Percentiles rank a stretch among this genome's conserved stretches.
These are phyloP conservation scores for Paramecium biaurelia DNA, from an alignment of 73 alveolate species.

Conservation along the genomic window DNA sequence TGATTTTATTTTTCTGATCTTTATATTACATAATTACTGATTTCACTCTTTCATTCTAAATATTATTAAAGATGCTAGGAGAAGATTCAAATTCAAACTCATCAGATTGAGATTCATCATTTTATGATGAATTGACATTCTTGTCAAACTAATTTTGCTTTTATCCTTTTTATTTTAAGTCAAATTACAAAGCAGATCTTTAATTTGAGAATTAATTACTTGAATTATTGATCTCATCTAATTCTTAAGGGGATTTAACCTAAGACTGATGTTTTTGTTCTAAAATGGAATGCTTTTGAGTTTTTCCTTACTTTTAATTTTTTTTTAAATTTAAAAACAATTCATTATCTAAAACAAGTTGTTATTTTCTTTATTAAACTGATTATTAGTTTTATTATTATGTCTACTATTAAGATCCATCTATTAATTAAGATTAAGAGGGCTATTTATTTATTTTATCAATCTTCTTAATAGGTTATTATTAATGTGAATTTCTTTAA, in stretches of 20 bases:
- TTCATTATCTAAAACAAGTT: not conserved
- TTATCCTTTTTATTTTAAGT: not conserved
- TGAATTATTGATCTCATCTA: not conserved
- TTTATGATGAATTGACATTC: not conserved
- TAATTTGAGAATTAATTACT: not conserved
- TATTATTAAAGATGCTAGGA: not conserved
- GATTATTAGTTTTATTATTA: not conserved
- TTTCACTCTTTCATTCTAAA: not conserved
- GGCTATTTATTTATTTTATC: not conserved
- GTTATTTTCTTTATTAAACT: not conserved
- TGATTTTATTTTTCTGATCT: not conserved
- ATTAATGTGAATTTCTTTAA: not conserved
- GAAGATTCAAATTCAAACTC: not conserved
- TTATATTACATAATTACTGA: not conserved
- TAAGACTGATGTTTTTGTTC: not conserved
- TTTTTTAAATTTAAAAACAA: not conserved
- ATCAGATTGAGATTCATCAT: not conserved
- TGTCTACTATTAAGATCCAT: not conserved
- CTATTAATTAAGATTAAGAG: not conserved
- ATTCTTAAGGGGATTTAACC: not conserved
- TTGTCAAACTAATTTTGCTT: not conserved
- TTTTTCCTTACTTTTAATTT: not conserved
- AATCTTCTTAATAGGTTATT: not conserved
- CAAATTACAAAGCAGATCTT: not conserved
- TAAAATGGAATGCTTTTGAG: not conserved